Evolutionary conservation across 305 asterid genomes (phyloP).

Genomic region (Solanum hybrid): DNA sequence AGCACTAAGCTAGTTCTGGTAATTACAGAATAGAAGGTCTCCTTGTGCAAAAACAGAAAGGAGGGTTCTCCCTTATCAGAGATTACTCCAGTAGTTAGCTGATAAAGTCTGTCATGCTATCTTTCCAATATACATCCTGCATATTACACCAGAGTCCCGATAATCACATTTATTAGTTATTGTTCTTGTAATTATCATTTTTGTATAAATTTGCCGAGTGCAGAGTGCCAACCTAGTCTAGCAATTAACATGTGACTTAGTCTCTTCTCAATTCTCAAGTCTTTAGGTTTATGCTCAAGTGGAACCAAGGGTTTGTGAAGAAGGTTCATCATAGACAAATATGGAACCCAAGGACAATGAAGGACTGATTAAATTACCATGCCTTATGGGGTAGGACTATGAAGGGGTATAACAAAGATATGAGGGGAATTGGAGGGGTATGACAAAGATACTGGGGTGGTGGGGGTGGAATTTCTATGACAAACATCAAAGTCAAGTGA

Average conservation of each 20-base stretch:
- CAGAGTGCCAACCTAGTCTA: not conserved
- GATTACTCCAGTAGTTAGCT: not conserved
- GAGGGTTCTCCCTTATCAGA: not conserved
- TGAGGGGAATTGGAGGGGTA: not conserved
- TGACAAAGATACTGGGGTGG: not conserved
- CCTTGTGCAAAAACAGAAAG: not conserved
- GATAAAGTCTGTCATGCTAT: not conserved
- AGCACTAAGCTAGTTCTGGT: not conserved
- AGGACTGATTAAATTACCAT: not conserved
- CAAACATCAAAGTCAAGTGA: not conserved
- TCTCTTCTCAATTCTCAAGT: not conserved
- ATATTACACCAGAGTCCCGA: not conserved
- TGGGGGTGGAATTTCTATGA: not conserved
- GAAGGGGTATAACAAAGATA: not conserved
- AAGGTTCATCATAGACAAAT: not conserved
- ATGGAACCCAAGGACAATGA: not conserved
- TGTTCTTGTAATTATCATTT: not conserved
- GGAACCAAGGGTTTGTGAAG: not conserved
- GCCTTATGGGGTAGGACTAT: not conserved
- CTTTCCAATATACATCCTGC: not conserved
- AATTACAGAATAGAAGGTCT: not conserved
- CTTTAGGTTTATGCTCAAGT: not conserved
- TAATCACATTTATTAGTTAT: not conserved
- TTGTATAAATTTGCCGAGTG: not conserved
- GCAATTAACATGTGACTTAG: not conserved